Evolutionary conservation across 257 asterid species (phyloP).

Genomic region (Solanum paucissectum): DNA sequence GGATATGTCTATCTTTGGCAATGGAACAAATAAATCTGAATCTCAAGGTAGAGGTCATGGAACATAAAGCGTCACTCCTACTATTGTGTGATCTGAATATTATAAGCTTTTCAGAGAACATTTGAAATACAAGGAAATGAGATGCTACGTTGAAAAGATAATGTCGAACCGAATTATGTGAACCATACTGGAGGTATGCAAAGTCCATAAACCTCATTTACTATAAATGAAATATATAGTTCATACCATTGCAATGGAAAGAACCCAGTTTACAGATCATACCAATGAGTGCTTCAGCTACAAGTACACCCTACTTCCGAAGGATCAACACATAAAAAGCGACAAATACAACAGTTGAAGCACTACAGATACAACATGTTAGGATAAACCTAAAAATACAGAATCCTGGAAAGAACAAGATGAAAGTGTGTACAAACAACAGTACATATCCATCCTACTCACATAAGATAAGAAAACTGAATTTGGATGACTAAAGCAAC

Average conservation of each 20-base stretch:
- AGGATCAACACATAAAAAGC: not conserved
- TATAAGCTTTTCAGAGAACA: not conserved
- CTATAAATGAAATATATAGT: not conserved
- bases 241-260: not conserved
- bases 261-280: not conserved
- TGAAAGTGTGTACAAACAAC: not conserved
- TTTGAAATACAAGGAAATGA: not conserved
- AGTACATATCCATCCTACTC: not conserved
- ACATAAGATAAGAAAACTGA: not conserved
- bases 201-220: not conserved
- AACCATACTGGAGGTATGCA: not conserved
- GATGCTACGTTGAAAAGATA: not conserved
- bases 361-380: not conserved
- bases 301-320: not conserved
- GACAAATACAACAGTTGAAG: not conserved
- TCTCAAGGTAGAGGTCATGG: not conserved
- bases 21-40: not conserved
- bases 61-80: not conserved
- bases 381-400: not conserved
- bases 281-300: not conserved
- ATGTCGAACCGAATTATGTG: not conserved
- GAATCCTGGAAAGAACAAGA: not conserved
- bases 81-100: not conserved
- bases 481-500: not conserved
- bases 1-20: not conserved